Evolutionary conservation across 371 early-diverging fungal genomes (phyloP).

Genomic region (Syncephalastrum monosporum): DNA sequence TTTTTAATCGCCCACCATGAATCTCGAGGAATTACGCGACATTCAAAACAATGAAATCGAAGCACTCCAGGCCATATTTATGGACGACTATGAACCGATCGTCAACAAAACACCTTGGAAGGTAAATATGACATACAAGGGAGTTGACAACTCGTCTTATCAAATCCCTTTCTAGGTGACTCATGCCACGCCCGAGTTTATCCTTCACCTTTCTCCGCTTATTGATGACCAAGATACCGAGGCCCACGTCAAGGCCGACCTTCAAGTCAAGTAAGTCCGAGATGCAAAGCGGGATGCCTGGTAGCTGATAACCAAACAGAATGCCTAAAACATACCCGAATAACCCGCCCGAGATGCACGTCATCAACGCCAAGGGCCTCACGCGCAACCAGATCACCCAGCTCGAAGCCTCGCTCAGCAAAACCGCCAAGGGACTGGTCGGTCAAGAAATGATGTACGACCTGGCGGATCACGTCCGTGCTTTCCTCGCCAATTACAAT

Average conservation of each 20-base stretch:
- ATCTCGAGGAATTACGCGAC: conserved; percentile 60
- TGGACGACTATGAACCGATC: conserved; percentile 72
- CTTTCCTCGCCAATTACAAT: conserved; percentile 67
- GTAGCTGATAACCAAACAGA: conserved; percentile 26
- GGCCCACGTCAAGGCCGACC: conserved; percentile 53
- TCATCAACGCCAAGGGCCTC: conserved; percentile 59
- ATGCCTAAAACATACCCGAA: conserved; percentile 71
- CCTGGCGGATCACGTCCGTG: conserved; percentile 60
- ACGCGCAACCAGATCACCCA: conserved; percentile 47
- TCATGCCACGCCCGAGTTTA: conserved; percentile 65
- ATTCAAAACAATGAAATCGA: conserved; percentile 76
- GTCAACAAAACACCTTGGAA: conserved; percentile 72
- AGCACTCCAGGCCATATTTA: conserved; percentile 67
- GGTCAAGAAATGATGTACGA: conserved; percentile 81
- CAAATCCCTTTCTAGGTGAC: conserved; percentile 42
- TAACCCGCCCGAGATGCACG: conserved; percentile 60
- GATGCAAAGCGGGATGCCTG: conserved; percentile 17
- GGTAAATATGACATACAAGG: conserved; percentile 24
- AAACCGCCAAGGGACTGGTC: conserved; percentile 44
- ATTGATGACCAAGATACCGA: conserved; percentile 51
- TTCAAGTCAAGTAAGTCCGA: conserved; percentile 53
- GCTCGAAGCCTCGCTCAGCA: conserved; percentile 39
- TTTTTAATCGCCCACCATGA: conserved; percentile 17
- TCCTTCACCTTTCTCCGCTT: conserved; percentile 55
- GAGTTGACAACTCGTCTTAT: background rate